phyloP scores from a whole-genome alignment of 1,139 yeast genomes.

The Blastobotrys arbuscula region DNA sequence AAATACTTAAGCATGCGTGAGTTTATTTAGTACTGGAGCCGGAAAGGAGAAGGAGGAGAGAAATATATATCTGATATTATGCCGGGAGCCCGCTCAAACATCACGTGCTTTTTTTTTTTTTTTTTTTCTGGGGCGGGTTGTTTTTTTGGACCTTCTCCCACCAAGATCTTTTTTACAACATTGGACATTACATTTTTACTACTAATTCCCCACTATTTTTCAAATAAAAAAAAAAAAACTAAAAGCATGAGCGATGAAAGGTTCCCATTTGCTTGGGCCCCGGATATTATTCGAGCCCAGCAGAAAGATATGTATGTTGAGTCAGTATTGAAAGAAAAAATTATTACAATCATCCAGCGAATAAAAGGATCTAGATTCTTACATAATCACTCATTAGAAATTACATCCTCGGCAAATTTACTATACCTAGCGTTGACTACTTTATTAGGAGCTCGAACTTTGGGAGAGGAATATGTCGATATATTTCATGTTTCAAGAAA shows the following conservation, averaged over 20 bases:
- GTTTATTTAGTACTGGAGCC: no score
- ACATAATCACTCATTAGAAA: slow-evolving; percentile 58
- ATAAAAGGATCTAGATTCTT: slow-evolving; percentile 64
- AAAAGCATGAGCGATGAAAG: slow-evolving; percentile 7
- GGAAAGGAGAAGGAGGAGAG: no score
- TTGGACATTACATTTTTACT: no score
- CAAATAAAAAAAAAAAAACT: no score
- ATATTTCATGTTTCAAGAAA: slow-evolving; percentile 53
- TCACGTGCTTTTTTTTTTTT: no score
- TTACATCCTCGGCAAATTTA: slow-evolving; percentile 53
- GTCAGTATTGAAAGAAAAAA: slow-evolving; percentile 46
- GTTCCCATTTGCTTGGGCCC: slow-evolving; percentile 29
- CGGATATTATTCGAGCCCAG: slow-evolving; percentile 57
- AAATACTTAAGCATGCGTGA: no score
- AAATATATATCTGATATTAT: no score
- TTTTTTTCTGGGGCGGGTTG: no score
- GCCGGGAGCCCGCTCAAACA: no score
- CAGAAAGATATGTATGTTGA: slow-evolving; percentile 82
- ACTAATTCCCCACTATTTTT: no score
- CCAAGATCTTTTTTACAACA: no score
- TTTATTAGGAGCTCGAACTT: slow-evolving; percentile 64
- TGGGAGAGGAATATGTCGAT: slow-evolving; percentile 95
- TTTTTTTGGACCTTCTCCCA: no score
- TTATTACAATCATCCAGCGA: slow-evolving; percentile 52
- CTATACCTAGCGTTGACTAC: slow-evolving; percentile 70